phyloP scores from a whole-genome alignment of 495 filamentous ascomycete genomes.

The Aspergillus wentii region DNA sequence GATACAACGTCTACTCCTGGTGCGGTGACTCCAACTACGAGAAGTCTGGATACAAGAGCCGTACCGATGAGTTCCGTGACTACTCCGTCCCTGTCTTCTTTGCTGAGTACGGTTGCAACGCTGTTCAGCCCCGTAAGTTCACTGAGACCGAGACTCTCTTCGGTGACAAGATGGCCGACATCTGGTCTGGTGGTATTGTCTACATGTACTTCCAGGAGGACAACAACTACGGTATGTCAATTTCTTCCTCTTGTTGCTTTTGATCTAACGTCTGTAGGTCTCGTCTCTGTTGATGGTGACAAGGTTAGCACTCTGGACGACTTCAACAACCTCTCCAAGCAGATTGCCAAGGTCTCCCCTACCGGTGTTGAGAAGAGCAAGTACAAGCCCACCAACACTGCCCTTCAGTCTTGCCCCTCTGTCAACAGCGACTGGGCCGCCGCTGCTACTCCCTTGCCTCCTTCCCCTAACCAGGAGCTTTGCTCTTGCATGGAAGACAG shows the following conservation, averaged over 20 bases:
- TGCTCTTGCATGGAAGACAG: constrained; percentile 77
- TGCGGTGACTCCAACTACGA: constrained; percentile 71
- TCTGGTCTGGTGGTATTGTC: constrained; percentile 89
- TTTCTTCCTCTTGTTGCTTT: not conserved
- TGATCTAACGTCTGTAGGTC: constrained; percentile 26
- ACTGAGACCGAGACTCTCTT: constrained; percentile 78
- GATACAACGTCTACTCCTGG: constrained; percentile 98
- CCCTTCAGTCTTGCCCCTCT: constrained; percentile 62
- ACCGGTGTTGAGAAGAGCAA: constrained; percentile 50
- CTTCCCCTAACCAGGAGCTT: constrained; percentile 70
- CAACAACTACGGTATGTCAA: constrained; percentile 71
- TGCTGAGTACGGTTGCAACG: constrained; percentile 95
- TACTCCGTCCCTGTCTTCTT: constrained; percentile 93
- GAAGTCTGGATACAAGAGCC: constrained; percentile 68
- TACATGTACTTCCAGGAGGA: constrained; percentile 93
- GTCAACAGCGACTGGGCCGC: constrained; percentile 62
- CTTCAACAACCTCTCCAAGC: constrained; percentile 64
- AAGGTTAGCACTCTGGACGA: constrained; percentile 57
- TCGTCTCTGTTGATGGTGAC: constrained; percentile 57
- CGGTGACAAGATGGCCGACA: constrained; percentile 69
- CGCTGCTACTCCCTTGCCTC: constrained; percentile 58
- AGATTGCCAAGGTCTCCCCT: constrained; percentile 63
- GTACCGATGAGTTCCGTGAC: constrained; percentile 73
- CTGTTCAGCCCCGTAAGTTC: constrained; percentile 68
- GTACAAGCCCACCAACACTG: constrained; percentile 72